phyloP scores from a whole-genome alignment of 306 rosid species.

The Castanea crenata region DNA sequence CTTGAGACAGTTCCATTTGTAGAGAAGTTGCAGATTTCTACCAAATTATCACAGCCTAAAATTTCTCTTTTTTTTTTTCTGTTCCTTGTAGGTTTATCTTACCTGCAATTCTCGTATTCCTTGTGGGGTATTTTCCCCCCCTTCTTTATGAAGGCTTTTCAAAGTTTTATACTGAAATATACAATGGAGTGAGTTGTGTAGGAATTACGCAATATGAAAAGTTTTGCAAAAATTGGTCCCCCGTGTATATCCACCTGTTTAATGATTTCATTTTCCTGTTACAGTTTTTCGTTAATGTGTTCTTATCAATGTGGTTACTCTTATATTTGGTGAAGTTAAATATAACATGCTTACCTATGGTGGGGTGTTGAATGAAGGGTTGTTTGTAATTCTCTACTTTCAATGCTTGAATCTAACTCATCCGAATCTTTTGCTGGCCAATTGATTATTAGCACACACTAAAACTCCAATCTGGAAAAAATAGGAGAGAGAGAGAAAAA shows the following conservation, averaged over 20 bases:
- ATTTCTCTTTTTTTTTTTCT: neutral
- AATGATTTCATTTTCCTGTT: neutral
- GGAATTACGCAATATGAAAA: neutral
- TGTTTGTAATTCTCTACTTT: too few relatives aligned
- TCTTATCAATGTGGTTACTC: neutral
- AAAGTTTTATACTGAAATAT: conserved; percentile 11
- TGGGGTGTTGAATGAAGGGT: too few relatives aligned
- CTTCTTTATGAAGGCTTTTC: conserved; percentile 2
- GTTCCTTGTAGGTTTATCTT: conserved; percentile 14
- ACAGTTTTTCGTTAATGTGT: neutral
- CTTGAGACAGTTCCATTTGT: conserved; percentile 27
- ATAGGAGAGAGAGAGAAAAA: too few relatives aligned
- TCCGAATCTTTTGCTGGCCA: too few relatives aligned
- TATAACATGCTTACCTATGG: too few relatives aligned
- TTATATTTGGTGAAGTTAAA: too few relatives aligned
- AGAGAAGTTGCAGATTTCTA: conserved; percentile 27
- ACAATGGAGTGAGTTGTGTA: neutral
- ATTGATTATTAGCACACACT: too few relatives aligned
- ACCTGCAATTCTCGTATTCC: neutral
- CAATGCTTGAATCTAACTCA: too few relatives aligned
- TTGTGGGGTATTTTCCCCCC: neutral
- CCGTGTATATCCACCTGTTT: neutral
- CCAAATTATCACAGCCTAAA: conserved; percentile 1
- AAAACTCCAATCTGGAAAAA: too few relatives aligned
- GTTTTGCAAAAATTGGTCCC: neutral